A percentile compares a stretch with the other conserved stretches of the same genome.
Conservation (phyloP, 768 basidiomycete genomes). For the Russula virescens region DNA sequence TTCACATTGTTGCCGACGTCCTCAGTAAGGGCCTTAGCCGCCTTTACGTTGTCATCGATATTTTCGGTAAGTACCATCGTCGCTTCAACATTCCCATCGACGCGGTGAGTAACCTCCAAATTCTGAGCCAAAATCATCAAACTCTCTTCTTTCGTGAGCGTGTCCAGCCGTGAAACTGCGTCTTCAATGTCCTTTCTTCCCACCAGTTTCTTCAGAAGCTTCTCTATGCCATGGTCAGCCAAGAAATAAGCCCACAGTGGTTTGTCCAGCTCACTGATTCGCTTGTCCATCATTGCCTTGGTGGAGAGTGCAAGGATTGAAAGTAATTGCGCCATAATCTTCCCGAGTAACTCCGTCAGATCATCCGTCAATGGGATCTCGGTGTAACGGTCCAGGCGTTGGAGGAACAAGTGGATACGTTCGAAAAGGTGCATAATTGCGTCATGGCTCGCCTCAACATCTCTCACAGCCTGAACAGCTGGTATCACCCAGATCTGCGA, state of each 20-base stretch:
- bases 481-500: too few relatives aligned
- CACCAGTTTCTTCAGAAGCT: background rate
- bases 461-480: background rate
- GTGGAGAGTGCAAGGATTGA: background rate
- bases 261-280: background rate
- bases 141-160: background rate
- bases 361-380: background rate
- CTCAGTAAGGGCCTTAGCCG: too few relatives aligned
- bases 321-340: background rate
- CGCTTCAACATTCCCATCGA: background rate
- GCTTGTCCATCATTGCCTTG: background rate
- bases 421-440: background rate
- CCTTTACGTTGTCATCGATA: background rate
- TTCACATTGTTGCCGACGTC: too few relatives aligned
- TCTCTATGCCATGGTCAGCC: background rate
- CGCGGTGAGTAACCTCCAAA: background rate
- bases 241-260: too few relatives aligned
- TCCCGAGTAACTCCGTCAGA: background rate
- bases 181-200: background rate
- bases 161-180: background rate
- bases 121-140: background rate
- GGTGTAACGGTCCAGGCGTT: conserved; percentile 1
- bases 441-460: background rate
- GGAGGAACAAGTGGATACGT: background rate
- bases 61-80: background rate